phyloP scores from a whole-genome alignment of 2,329 filamentous ascomycete genomes.

The Neoscytalidium dimidiatum region DNA sequence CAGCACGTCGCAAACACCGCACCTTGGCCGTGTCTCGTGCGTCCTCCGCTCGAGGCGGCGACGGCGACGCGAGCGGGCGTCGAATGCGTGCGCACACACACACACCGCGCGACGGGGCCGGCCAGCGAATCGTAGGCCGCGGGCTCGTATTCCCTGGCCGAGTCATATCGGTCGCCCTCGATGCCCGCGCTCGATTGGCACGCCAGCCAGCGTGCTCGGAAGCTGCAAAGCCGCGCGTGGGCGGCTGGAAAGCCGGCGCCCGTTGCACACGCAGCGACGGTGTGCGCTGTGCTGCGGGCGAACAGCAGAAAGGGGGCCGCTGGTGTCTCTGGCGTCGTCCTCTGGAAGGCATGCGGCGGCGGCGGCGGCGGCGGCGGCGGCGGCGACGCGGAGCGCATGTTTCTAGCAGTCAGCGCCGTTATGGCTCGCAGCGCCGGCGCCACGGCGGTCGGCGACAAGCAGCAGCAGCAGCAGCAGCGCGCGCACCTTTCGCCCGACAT shows the following conservation, averaged over 20 bases:
- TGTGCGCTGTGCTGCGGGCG: neutral
- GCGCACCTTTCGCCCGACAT: neutral
- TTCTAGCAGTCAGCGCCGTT: neutral
- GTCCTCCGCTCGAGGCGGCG: constrained; percentile 10
- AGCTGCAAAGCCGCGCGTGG: neutral
- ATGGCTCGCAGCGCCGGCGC: constrained; percentile 10
- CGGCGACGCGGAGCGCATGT: neutral
- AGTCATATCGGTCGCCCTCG: neutral
- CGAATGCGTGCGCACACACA: neutral
- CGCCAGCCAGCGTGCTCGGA: no score
- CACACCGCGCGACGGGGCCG: constrained; percentile 3
- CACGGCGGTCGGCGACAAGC: neutral
- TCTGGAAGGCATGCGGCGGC: neutral
- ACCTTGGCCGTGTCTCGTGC: constrained; percentile 13
- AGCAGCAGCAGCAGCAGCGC: neutral
- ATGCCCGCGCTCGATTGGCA: neutral
- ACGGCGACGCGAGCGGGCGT: constrained; percentile 10
- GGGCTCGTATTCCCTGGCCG: constrained; percentile 14
- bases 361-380: neutral
- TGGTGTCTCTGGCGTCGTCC: neutral
- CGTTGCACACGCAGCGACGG: neutral
- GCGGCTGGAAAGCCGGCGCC: constrained; percentile 8
- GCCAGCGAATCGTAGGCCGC: neutral
- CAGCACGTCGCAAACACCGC: constrained; percentile 12
- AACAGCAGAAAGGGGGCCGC: neutral